Evolutionary conservation across 2,329 filamentous ascomycete genomes (phyloP).

Genomic region (Apiospora saccharicola): DNA sequence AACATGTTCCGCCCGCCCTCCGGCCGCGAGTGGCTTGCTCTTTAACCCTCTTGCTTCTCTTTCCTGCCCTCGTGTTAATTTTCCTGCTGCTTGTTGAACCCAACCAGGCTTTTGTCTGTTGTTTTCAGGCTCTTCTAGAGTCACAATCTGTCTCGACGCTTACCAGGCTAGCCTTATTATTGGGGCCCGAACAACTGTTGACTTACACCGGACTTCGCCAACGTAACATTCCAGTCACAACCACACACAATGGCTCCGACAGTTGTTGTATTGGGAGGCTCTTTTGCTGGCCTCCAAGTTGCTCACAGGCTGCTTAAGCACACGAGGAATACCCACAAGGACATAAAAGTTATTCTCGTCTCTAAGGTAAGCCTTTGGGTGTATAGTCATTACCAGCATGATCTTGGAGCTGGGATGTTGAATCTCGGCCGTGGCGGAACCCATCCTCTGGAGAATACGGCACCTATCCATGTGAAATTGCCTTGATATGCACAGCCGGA

Average conservation of each 20-base stretch:
- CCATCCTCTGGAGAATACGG: background rate
- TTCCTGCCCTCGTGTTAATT: background rate
- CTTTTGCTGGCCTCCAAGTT: slow-evolving; percentile 60
- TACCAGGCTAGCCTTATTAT: background rate
- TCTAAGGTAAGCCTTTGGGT: slow-evolving; percentile 54
- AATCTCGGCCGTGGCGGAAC: background rate
- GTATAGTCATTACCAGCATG: background rate
- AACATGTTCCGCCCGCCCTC: background rate
- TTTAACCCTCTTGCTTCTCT: background rate
- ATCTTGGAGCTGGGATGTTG: background rate
- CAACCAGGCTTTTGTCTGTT: background rate
- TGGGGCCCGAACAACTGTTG: background rate
- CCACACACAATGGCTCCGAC: slow-evolving; percentile 54
- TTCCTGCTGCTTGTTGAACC: background rate
- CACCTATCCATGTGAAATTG: background rate
- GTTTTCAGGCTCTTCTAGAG: background rate
- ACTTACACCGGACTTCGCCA: slow-evolving; percentile 22
- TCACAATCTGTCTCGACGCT: background rate
- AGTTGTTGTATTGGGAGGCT: slow-evolving; percentile 62
- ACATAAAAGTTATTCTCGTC: slow-evolving; percentile 62
- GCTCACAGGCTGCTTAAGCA: slow-evolving; percentile 64
- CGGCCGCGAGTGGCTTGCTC: background rate
- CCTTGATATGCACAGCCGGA: background rate
- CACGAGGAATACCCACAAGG: slow-evolving; percentile 50
- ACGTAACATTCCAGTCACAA: background rate